Evolutionary conservation across 768 basidiomycete genomes (phyloP), one percentile per base, ranked within the genome.

Genomic region (Phlegmacium glaucopus): DNA sequence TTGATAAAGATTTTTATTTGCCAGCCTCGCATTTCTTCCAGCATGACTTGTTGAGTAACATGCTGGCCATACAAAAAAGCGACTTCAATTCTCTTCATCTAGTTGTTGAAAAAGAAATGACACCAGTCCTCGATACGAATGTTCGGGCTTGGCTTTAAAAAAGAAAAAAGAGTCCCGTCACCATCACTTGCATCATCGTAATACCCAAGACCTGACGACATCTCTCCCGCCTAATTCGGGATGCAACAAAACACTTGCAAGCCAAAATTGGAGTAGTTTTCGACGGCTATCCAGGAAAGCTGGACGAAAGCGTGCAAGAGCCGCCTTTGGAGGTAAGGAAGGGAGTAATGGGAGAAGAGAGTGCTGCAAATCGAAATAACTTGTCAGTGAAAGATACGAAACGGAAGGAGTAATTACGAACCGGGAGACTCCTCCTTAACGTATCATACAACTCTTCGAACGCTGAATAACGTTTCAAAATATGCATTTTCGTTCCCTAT

Each of bases 211-310:
- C 48, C 79, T 64, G 9, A 85, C 83, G 1, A 74, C 77, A 44
- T 79, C 73, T 38, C 74, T 78, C 0, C 77, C 79, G 2, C 86
- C 86, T 6, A 87, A 67, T 42, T 88, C 85, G 4, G 86, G 86
- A 54, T 88, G 85, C 1, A 88, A 66, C 0, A 88, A 58, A 2
- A 87, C 74, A 0, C 76, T 63, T 0, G 78, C 74, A 2, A 89
- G 78, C 83, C 84, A 89, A 47, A 78, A 76, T 59, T 87, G 78
- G 3, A 87, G 69, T 10, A 72, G 71, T 29, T 77, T 72, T 7
- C 84, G 71, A 9, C 86, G 72, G 10, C 72, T 72, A 41, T 87
- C 84, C 3, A 88, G 76, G 63, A 89, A 88, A 0, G 76, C 77
- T 0, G 81, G 77, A 9, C 87, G 70, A 57, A 83, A 87, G 17